Percentiles rank a stretch among this genome's conserved stretches.
phyloP scores from a whole-genome alignment of 768 basidiomycete genomes.

The Termitomyces sp. region DNA sequence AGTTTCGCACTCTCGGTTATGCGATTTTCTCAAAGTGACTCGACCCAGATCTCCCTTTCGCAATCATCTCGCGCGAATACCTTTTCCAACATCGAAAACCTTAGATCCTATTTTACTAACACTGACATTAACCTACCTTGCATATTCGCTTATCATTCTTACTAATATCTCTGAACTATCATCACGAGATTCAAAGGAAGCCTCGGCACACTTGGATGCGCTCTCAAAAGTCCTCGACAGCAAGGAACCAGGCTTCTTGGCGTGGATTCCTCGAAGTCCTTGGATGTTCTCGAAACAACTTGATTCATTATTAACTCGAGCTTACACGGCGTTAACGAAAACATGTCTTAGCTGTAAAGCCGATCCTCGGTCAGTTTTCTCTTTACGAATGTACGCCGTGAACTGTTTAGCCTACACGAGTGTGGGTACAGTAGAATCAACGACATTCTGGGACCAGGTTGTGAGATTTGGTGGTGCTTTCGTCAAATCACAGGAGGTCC shows the following conservation, averaged over 20 bases:
- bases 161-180: slow-evolving; percentile 18
- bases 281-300: slow-evolving; percentile 44
- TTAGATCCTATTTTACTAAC: slow-evolving; percentile 34
- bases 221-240: slow-evolving; percentile 25
- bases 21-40: slow-evolving; percentile 22
- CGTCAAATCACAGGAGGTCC: slow-evolving; percentile 26
- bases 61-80: slow-evolving; percentile 36
- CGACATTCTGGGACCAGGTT: slow-evolving; percentile 68
- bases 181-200: neutral
- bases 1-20: slow-evolving; percentile 41
- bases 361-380: slow-evolving; percentile 22
- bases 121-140: slow-evolving; percentile 55
- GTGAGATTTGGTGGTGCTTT: slow-evolving; percentile 44
- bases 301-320: slow-evolving; percentile 53
- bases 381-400: slow-evolving; percentile 38
- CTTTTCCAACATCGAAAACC: slow-evolving; percentile 26
- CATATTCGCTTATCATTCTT: slow-evolving; percentile 44
- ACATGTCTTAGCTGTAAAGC: slow-evolving; percentile 20
- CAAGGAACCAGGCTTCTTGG: slow-evolving; percentile 29
- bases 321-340: slow-evolving; percentile 50
- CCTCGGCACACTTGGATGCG: slow-evolving; percentile 3
- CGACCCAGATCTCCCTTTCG: neutral
- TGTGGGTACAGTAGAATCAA: slow-evolving; percentile 39
- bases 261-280: slow-evolving; percentile 45
- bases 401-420: slow-evolving; percentile 42